Evolutionary conservation across 192 early-diverging fungal species (phyloP).

Genomic region (Funneliformis mosseae): DNA sequence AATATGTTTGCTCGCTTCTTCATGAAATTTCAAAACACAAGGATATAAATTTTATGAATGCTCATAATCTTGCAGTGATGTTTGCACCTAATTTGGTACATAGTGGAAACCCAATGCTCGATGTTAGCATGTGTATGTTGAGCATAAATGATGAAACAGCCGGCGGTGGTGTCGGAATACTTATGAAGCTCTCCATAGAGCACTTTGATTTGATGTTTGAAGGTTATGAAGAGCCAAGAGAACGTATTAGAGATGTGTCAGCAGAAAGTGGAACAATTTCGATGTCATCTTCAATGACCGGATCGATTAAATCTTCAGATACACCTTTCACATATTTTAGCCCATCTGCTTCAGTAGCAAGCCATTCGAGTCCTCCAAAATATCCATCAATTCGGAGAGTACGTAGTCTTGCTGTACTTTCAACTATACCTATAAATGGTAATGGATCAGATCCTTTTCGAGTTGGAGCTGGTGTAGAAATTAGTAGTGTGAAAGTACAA

Average conservation of each 20-base stretch:
- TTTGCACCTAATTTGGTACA: slow-evolving; percentile 87
- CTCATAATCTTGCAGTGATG: slow-evolving; percentile 78
- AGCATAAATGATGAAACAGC: background rate
- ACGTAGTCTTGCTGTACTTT: background rate
- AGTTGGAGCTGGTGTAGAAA: slow-evolving; percentile 30
- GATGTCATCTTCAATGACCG: slow-evolving; percentile 9
- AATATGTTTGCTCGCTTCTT: slow-evolving; percentile 73
- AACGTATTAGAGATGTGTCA: slow-evolving; percentile 20
- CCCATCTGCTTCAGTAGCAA: background rate
- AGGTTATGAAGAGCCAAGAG: slow-evolving; percentile 23
- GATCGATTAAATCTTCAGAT: background rate
- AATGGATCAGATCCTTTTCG: background rate
- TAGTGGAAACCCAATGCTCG: slow-evolving; percentile 25
- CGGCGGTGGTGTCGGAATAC: slow-evolving; percentile 29
- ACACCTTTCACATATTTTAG: background rate
- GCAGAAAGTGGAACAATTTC: background rate
- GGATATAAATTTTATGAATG: slow-evolving; percentile 80
- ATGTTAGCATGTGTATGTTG: slow-evolving; percentile 24
- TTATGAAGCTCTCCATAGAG: slow-evolving; percentile 26
- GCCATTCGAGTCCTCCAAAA: slow-evolving; percentile 11
- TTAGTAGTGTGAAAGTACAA: slow-evolving; percentile 25
- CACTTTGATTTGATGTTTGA: slow-evolving; percentile 33
- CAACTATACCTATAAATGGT: background rate
- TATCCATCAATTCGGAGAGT: slow-evolving; percentile 17
- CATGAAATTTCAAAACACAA: slow-evolving; percentile 68